These are phyloP conservation scores for Haematococcus lacustris DNA, from an alignment of 139 green algal genomes.

Conservation along the genomic window DNA sequence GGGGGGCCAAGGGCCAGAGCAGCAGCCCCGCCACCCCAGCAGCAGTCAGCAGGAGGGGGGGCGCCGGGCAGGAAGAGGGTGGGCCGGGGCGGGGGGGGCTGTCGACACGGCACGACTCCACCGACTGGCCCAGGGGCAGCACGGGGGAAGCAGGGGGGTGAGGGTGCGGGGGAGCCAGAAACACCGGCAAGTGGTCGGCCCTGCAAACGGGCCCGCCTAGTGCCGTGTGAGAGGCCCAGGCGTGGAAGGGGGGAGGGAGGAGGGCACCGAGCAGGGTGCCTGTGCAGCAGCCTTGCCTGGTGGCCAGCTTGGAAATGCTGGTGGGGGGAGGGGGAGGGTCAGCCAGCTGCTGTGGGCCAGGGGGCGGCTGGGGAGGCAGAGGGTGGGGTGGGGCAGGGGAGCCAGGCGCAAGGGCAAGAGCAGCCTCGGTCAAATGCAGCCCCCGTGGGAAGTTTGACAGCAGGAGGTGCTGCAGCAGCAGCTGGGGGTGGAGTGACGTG, in stretches of 20 bases:
- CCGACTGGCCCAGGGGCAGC: no score
- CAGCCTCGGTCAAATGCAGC: background rate
- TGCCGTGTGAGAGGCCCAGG: background rate
- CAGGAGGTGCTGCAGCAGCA: background rate
- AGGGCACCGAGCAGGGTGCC: background rate
- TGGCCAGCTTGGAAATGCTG: background rate
- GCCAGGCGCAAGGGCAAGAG: slow-evolving; percentile 1
- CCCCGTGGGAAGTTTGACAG: no score
- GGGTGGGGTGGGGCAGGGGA: background rate
- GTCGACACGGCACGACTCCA: background rate
- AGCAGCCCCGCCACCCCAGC: background rate
- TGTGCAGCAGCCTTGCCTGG: background rate
- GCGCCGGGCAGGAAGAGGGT: background rate
- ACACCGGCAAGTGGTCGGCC: no score
- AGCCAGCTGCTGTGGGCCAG: background rate
- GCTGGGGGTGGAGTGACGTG: background rate
- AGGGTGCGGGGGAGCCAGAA: no score
- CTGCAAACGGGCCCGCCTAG: no score
- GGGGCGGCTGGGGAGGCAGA: background rate
- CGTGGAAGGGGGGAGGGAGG: background rate
- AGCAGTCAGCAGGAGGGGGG: background rate
- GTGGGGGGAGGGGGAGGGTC: background rate
- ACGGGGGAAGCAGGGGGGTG: no score
- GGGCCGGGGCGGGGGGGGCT: background rate
- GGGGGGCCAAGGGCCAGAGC: background rate